Base-by-base conservation (phyloP, 495 filamentous ascomycete genomes). In the Apiosordaria backusii region DNA sequence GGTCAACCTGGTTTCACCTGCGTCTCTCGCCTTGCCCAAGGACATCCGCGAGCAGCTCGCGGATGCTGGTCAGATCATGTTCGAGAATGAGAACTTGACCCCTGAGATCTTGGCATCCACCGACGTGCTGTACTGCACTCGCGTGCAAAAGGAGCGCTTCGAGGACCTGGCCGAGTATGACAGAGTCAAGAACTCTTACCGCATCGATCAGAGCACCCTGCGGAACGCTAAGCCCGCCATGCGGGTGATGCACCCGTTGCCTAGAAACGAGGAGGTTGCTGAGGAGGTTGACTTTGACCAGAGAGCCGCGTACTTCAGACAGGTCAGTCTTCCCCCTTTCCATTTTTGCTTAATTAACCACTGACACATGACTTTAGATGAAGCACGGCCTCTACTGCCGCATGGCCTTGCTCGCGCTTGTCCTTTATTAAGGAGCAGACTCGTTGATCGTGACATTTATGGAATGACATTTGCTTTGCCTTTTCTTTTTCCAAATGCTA, bases 241-340 rank as follows among this genome's bases (percentile, higher is more conserved):
- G 87, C 81, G 96, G 52, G 90, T 99, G 67, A 87, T 99, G 88
- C 95, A 99, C 83, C 95, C 95, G 65, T 82, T 99, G 75, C 95
- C 96, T 60, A 84, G 95, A 65, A 97, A 97, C 69, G 86, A 86
- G 62, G 95, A 99, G 85, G 89, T 99, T 68, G 84, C 87, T 13
- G 92, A 96, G 81, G 95, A 99, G 81, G 91, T 99, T 24, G 95
- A 99, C 77, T 96, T 93, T 81, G 95, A 99, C 82, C 91, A 94
- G 78, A 83, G 95, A 73, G 94, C 95, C 40, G 95, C 96, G 64
- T 99, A 99, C 83, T 98, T 98, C 79, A 88, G 95, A 90, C 95
- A 99, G 89, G 95, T 97, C 81, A 83, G 89, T 85, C 72, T 65
- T 53, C 63, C 68, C 59, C 24, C 4, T 55, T 19, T 19, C 59